Percentiles rank a stretch among this genome's conserved stretches.
phyloP scores from a whole-genome alignment of 805 yeast species.

The Cyberlindnera mrakii region DNA sequence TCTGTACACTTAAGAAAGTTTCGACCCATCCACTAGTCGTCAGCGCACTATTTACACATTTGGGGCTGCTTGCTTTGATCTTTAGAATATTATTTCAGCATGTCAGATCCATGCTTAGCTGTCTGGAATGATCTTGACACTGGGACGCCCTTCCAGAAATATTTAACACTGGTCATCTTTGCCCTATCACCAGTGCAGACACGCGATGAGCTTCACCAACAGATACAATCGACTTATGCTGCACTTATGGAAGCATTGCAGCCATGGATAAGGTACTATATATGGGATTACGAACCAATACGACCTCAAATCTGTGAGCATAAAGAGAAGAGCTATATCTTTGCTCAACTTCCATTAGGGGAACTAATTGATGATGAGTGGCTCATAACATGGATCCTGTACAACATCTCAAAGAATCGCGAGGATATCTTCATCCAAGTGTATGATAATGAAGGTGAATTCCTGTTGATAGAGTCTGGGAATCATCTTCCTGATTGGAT shows the following conservation, averaged over 20 bases:
- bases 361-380: slow-evolving; percentile 39
- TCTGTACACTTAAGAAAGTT: no score
- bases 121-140: background rate
- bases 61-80: no score
- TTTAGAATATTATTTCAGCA: no score
- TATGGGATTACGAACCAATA: slow-evolving; percentile 33
- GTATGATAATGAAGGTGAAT: slow-evolving; percentile 53
- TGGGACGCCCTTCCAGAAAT: background rate
- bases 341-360: slow-evolving; percentile 38
- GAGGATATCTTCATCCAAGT: slow-evolving; percentile 37
- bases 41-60: no score
- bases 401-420: slow-evolving; percentile 28
- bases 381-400: slow-evolving; percentile 36
- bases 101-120: background rate
- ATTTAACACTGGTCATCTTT: background rate
- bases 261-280: slow-evolving; percentile 34
- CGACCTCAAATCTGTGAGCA: slow-evolving; percentile 1
- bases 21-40: no score
- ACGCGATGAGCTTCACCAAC: slow-evolving; percentile 10
- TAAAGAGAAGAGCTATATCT: slow-evolving; percentile 15
- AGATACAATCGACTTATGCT: slow-evolving; percentile 12
- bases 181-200: slow-evolving; percentile 22
- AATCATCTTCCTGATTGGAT: slow-evolving; percentile 43
- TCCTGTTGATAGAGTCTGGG: slow-evolving; percentile 43
- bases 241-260: slow-evolving; percentile 22